Evolutionary conservation across 1,284 basidiomycete genomes (phyloP).

Genomic region (Marasmius oreades): DNA sequence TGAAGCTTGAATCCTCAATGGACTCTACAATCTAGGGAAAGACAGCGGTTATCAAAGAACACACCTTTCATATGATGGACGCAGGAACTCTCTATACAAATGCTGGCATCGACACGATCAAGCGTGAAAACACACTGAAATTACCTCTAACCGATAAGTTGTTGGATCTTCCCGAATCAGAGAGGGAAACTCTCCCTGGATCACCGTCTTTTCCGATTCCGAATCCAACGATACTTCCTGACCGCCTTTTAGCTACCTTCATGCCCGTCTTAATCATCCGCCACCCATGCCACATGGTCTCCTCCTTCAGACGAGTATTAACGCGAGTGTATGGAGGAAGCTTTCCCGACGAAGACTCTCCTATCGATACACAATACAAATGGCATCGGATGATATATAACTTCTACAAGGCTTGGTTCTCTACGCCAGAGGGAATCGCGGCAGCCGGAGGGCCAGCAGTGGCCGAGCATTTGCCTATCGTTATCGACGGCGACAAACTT

Average conservation of each 20-base stretch:
- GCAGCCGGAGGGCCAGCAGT: not conserved
- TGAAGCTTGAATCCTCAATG: no score
- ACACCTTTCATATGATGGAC: no score
- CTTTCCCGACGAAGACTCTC: not conserved
- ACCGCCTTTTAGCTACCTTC: not conserved
- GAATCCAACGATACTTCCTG: not conserved
- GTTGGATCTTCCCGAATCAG: no score
- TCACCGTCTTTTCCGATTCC: not conserved
- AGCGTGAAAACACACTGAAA: no score
- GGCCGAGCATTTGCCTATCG: not conserved
- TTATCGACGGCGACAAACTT: not conserved
- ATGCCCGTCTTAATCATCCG: no score
- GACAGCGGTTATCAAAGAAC: no score
- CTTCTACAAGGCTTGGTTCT: not conserved
- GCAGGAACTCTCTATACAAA: no score
- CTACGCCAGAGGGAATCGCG: no score
- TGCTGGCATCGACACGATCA: no score
- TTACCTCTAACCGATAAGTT: no score
- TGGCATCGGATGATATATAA: not conserved
- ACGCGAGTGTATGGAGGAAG: not conserved
- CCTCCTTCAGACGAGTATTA: not conserved
- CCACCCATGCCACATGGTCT: not conserved
- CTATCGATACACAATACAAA: not conserved
- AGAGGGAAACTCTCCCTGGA: no score
- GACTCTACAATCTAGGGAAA: no score